Percentiles rank a stretch among this genome's conserved stretches.
Evolutionary conservation across 352 stramenopile species (phyloP).

Genomic region (Peronospora destructor): DNA sequence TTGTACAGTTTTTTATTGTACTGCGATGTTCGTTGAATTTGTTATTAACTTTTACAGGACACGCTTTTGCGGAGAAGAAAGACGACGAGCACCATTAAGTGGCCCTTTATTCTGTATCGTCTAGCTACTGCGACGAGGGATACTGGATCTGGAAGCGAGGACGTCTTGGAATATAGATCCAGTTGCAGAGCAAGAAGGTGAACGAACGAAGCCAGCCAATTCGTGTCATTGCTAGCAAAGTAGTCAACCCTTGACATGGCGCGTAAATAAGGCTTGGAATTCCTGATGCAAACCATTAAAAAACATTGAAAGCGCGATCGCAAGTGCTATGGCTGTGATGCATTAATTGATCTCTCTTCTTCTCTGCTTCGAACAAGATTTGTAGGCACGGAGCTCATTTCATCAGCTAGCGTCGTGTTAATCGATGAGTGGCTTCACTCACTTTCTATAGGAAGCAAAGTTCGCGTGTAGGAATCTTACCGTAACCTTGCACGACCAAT

Average conservation of each 20-base stretch:
- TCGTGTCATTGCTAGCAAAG: conserved; percentile 7
- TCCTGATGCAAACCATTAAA: conserved; percentile 22
- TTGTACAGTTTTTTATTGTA: conserved; percentile 1
- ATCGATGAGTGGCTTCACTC: conserved; percentile 1
- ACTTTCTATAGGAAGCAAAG: conserved; percentile 31
- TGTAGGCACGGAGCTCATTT: conserved; percentile 4
- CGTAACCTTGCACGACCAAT: conserved; percentile 47
- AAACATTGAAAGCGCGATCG: conserved; percentile 13
- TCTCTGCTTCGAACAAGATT: conserved; percentile 1
- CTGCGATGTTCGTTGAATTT: conserved; percentile 2
- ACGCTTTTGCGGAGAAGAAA: conserved; percentile 41
- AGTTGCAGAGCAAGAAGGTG: conserved; percentile 6
- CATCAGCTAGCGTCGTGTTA: conserved; percentile 2
- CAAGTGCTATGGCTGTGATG: conserved; percentile 14
- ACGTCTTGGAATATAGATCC: conserved; percentile 1
- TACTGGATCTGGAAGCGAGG: conserved; percentile 10
- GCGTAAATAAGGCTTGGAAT: conserved; percentile 18
- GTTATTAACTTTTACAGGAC: conserved; percentile 23
- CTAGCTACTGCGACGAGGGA: conserved; percentile 3
- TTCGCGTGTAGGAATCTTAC: conserved; percentile 53
- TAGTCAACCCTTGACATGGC: conserved; percentile 13
- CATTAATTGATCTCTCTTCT: conserved; percentile 2
- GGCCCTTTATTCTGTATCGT: conserved; percentile 5
- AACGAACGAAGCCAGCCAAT: conserved; percentile 7
- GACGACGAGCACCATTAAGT: conserved; percentile 54